Base-by-base conservation (phyloP, 1,284 basidiomycete species). In the Termitomyces sp. region DNA sequence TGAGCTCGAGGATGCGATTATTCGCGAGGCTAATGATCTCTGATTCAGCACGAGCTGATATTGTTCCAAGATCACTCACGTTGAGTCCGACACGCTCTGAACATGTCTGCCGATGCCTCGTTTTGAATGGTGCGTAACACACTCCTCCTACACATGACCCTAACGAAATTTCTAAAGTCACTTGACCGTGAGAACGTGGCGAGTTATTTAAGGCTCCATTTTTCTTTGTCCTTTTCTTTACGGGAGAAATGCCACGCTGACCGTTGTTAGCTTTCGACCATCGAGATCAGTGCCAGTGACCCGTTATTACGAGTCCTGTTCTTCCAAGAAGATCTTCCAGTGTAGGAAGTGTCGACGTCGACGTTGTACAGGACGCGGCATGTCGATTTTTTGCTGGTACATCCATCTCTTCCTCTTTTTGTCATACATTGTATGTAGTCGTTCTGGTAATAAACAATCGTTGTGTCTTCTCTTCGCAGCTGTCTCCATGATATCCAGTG, bases 231-330 rank as follows among this genome's bases (percentile, higher is more conserved):
- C 52, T 61, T 60, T 51, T 59, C 56, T 62, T 55, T 57, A 63
- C 68, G 71, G 60, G 72, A 71, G 71, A 66, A 58, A 71, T 75
- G 74, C 74, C 74, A 76, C 74, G 75, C 74, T 76, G 74, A 67
- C 61, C 73, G 71, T 69, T 68, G 74, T 60, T 62, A 57, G 65
- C 61, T 52, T 54, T 61, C 61, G 54, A 76, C 74, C 72, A 57
- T 75, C 69, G 73, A 67, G 62, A 69, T 65, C 73, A 75, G 74
- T 76, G 74, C 74, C 74, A 76, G 75, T 71, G 72, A 75, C 68
- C 68, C 64, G 57, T 57, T 46, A 52, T 48, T 35, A 53, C 57
- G 65, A 65, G 68, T 73, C 71, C 74, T 73, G 63, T 61, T 68
- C 72, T 76, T 72, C 68, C 72, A 52, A 76, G 73, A 76, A 31